Conservation (phyloP, 2,329 filamentous ascomycete species). For the Colletotrichum eremochloae region DNA sequence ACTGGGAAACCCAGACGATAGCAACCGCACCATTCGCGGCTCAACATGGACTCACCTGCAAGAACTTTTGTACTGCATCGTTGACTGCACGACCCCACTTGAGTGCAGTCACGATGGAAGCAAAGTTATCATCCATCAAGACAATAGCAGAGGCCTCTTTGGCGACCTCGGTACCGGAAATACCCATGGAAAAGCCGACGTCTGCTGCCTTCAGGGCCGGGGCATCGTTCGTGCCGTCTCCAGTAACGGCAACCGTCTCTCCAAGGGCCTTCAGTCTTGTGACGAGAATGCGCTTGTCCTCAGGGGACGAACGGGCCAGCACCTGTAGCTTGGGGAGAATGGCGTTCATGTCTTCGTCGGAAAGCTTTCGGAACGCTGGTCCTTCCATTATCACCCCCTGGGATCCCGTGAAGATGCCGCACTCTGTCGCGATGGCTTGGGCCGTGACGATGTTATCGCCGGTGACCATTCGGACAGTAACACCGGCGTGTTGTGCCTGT, state of each 20-base stretch:
- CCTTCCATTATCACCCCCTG: conserved; percentile 69
- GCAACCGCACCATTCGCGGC: neutral
- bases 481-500: conserved; percentile 73
- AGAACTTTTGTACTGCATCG: conserved; percentile 74
- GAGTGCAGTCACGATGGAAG: conserved; percentile 72
- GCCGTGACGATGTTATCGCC: conserved; percentile 59
- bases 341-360: conserved; percentile 61
- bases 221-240: conserved; percentile 76
- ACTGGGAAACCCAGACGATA: neutral
- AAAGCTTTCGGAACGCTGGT: conserved; percentile 67
- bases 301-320: conserved; percentile 76
- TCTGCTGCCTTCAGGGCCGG: conserved; percentile 75
- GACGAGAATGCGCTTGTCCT: conserved; percentile 76
- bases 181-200: conserved; percentile 78
- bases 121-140: conserved; percentile 73
- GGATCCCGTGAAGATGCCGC: conserved; percentile 53
- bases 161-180: conserved; percentile 74
- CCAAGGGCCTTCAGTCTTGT: conserved; percentile 74
- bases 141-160: conserved; percentile 73
- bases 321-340: conserved; percentile 75
- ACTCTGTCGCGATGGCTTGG: conserved; percentile 59
- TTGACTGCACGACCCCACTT: conserved; percentile 75
- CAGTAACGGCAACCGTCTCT: conserved; percentile 75
- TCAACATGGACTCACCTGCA: conserved; percentile 61
- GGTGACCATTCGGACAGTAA: conserved; percentile 75